These are phyloP conservation scores for Fusarium anguioides DNA, from an alignment of 2,329 filamentous ascomycete genomes.

Conservation along the genomic window DNA sequence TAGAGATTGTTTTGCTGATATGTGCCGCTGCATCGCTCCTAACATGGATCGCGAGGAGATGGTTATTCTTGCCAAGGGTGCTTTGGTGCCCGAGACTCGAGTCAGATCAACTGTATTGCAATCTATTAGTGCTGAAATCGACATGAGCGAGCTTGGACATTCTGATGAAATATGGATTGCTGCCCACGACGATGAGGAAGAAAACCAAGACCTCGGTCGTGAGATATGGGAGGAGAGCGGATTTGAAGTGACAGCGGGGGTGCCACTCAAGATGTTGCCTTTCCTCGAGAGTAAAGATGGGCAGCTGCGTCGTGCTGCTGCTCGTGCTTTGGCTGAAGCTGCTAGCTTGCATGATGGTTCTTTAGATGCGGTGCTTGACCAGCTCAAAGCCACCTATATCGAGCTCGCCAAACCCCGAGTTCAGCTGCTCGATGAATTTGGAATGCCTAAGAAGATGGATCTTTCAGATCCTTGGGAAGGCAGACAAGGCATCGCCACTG, in stretches of 20 bases:
- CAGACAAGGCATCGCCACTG: constrained; percentile 87
- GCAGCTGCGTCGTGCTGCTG: constrained; percentile 85
- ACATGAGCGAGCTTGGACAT: constrained; percentile 87
- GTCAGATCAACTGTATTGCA: constrained; percentile 89
- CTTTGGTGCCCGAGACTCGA: constrained; percentile 80
- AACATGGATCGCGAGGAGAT: constrained; percentile 83
- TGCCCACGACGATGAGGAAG: constrained; percentile 88
- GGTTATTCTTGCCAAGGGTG: constrained; percentile 77
- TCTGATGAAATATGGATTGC: constrained; percentile 94
- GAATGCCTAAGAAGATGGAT: constrained; percentile 92
- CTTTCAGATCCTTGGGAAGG: constrained; percentile 90
- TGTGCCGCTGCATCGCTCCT: constrained; percentile 84
- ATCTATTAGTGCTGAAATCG: constrained; percentile 89
- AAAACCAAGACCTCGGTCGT: constrained; percentile 83
- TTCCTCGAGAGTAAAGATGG: constrained; percentile 84
- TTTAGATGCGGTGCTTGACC: constrained; percentile 70
- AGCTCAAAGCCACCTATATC: constrained; percentile 76
- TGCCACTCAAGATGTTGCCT: constrained; percentile 75
- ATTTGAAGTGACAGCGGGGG: constrained; percentile 74
- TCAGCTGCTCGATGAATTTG: constrained; percentile 89
- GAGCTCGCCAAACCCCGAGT: constrained; percentile 84
- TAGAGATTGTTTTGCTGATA: constrained; percentile 90
- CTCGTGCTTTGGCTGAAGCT: constrained; percentile 82
- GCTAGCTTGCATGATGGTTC: constrained; percentile 69
- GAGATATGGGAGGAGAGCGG: constrained; percentile 97